Base-by-base conservation (phyloP, 140 eudicot genomes). In the Bidens hawaiensis region DNA sequence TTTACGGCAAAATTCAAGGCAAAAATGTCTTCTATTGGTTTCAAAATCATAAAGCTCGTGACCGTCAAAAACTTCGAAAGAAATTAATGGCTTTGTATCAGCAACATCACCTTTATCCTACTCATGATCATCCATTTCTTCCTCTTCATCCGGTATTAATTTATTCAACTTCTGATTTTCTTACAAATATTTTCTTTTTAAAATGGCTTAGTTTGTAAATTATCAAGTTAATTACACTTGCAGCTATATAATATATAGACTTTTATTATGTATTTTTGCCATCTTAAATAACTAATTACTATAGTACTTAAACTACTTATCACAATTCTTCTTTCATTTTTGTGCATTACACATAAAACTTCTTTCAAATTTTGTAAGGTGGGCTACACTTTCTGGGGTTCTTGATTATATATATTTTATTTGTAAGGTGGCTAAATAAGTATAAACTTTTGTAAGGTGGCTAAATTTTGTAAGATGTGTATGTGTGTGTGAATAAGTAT, bases 1-100 rank as follows among this genome's bases (percentile, higher is more conserved):
- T 69, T 27, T 86, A 82, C 36, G 95, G 95, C 3, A 82, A 69
- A 28, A 80, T 86, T 23, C 85, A 86, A 57, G 87, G 95, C 50
- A 82, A 86, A 52, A 86, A 80, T 76, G 95, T 86, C 15, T 86
- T 86, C 34, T 86, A 86, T 60, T 86, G 95, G 95, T 86, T 86
- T 27, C 95, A 86, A 41, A 86, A 86, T 41, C 95, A 86, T 65
- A 86, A 86, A 70, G 95, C 95, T 56, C 81, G 95, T 21, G 95
- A 86, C 12, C 70, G 90, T 19, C 95, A 83, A 64, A 87, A 87
- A 72, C 81, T 87, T 18, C 75, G 91, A 57, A 87, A 75, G 77
- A 81, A 73, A 78, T 60, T 86, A 22, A 62, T 36, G 51, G 65
- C 64, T 24, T 68, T 78, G 60, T 66, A 60, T 34, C 80, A 81